Base-by-base conservation (phyloP, 2,329 filamentous ascomycete species). In the Amylocarpus encephaloides region DNA sequence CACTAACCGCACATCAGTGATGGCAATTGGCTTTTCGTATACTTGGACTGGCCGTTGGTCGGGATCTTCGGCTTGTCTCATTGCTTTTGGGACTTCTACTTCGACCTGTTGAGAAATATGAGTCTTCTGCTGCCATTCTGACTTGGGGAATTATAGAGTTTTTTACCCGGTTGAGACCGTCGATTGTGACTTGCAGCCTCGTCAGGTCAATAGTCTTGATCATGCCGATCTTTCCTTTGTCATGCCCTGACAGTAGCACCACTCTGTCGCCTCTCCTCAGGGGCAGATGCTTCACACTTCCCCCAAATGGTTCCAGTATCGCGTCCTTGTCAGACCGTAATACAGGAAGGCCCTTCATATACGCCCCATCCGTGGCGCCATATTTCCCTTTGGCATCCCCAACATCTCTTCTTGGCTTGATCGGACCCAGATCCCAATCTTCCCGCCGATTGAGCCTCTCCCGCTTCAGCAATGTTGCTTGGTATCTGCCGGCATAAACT, bases 141-240 rank as follows among this genome's bases (percentile, higher is more conserved):
- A 46, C 29, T 19, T 43, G 30, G 16, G 22, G 40, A 35, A 32
- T 4, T 26, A 26, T 38, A 7, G 26, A 6, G 19, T 47, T 16
- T 64, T 78, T 62, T 73, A 90, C 87, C 73, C 77, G 73, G 63
- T 85, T 82, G 53, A 83, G 60, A 19, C 76, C 79, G 54, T 80
- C 74, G 39, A 91, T 70, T n/a, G 70, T 73, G 41, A 88, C 72
- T 54, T 77, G 76, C 53, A 80, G 83, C 41, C 69, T 71, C 10
- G 75, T 68, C 4, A 64, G 54, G 57, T 80, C 70, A 41, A 94
- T 72, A 1, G 72, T 67, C 52, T 66, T 68, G 40, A 97, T 79
- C n/a, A 72, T 71, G 45, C 88, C 87, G 68, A 98, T 93, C 71
- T 85, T 88, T 62, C 90, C 90, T 71, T 83, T 86, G 63, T 93